Evolutionary conservation across 2,329 filamentous ascomycete genomes (phyloP), one percentile per base, ranked within the genome.

Genomic region (Trichoderma cornu-damae): DNA sequence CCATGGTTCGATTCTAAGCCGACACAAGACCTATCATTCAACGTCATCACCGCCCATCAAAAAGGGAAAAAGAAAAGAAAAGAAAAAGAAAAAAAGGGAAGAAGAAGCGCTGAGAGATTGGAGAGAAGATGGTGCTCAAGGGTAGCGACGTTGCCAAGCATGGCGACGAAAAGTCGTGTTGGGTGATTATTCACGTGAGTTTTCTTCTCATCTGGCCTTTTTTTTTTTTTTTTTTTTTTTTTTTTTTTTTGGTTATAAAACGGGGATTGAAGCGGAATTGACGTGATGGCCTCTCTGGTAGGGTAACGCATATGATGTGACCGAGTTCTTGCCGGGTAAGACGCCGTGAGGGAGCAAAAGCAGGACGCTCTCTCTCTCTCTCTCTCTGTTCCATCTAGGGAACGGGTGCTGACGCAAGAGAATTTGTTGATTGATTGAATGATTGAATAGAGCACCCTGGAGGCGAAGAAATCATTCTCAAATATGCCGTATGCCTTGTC

Each of bases 401-500:
- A 58, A 6, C n/a, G n/a, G 6, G 16, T 24, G n/a, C 51, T 59
- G 18, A 59, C 37, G 16, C 12, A 32, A n/a, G n/a, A n/a, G n/a
- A n/a, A n/a, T n/a, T n/a, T n/a, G n/a, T n/a, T n/a, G n/a, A n/a
- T n/a, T n/a, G n/a, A n/a, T n/a, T n/a, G n/a, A n/a, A 7, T 3
- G 1, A 20, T 20, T 20, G 18, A 9, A 14, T 64, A 85, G 90
- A 96, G 72, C 91, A 96, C 68, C 92, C 92, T 22, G 92, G 92
- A 60, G 92, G 90, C 35, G 81, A 85, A 63, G 94, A 93, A 69
- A 95, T 97, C 71, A 97, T 99, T 67, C 82, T 99, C 63, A 96
- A 96, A 76, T 96, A 96, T 75, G 92, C 92, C 28, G 81, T 82
- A 69, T 61, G 79, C n/a, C 30, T 7, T 62, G 50, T n/a, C 12